Evolutionary conservation across 352 stramenopile species (phyloP).

Genomic region (Globisporangium irregulare): DNA sequence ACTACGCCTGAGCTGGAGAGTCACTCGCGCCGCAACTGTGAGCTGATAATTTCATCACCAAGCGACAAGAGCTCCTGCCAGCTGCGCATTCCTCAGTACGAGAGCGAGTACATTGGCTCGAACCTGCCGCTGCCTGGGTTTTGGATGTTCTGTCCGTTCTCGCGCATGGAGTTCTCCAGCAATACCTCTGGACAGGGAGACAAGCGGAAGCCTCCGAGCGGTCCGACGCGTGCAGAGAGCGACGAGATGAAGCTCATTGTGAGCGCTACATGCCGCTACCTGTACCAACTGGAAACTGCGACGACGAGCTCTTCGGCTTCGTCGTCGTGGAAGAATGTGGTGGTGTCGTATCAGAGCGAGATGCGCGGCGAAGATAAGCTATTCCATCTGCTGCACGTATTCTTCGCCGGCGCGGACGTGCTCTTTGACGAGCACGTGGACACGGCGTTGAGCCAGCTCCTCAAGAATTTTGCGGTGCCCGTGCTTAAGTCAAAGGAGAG

Average conservation of each 20-base stretch:
- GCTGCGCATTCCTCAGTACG: conserved; percentile 54
- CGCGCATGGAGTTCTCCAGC: conserved; percentile 54
- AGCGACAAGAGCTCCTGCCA: conserved; percentile 48
- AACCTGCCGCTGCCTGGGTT: conserved; percentile 64
- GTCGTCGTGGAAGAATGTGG: background rate
- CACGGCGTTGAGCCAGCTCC: conserved; percentile 39
- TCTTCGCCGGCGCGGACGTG: conserved; percentile 69
- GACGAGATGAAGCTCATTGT: conserved; percentile 76
- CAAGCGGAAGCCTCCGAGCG: conserved; percentile 5
- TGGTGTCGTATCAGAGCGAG: conserved; percentile 1
- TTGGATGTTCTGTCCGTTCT: conserved; percentile 73
- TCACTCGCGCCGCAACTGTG: conserved; percentile 44
- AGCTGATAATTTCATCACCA: background rate
- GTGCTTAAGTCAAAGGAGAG: conserved; percentile 20
- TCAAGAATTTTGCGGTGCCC: conserved; percentile 41
- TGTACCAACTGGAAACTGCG: conserved; percentile 49
- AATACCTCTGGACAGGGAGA: background rate
- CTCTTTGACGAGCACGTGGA: conserved; percentile 70
- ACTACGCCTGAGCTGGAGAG: conserved; percentile 50
- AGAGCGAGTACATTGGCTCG: conserved; percentile 42
- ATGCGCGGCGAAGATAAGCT: conserved; percentile 64
- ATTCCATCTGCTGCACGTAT: conserved; percentile 70
- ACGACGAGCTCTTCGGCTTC: background rate
- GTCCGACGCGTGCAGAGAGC: conserved; percentile 43
- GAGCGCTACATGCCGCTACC: conserved; percentile 59